phyloP scores from a whole-genome alignment of 441 rosid genomes.

The Mallotus japonicus region DNA sequence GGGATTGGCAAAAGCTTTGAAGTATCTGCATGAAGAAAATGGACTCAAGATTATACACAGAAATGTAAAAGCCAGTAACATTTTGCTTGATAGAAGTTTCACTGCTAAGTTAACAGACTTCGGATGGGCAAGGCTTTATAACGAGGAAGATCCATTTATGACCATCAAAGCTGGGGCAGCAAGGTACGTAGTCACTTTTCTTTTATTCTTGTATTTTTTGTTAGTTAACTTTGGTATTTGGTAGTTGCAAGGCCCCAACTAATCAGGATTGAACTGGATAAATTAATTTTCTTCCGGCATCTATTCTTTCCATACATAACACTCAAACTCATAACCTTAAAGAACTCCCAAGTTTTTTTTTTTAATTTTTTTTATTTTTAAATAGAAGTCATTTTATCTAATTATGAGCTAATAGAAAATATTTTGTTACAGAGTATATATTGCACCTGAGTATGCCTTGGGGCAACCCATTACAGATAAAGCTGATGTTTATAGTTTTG shows the following conservation, averaged over 20 bases:
- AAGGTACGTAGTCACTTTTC: background rate
- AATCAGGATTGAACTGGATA: no score
- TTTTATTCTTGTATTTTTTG: no score
- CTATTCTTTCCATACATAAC: no score
- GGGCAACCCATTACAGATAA: constrained; percentile 17
- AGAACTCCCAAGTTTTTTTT: no score
- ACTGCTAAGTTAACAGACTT: constrained; percentile 15
- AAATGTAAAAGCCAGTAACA: constrained; percentile 6
- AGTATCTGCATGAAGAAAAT: constrained; percentile 4
- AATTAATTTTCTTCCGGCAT: no score
- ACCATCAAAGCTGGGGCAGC: constrained; percentile 7
- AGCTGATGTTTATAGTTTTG: constrained; percentile 30
- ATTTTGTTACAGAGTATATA: constrained; percentile 12
- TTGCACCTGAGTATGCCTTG: constrained; percentile 33
- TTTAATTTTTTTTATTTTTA: no score
- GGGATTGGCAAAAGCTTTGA: constrained; percentile 16
- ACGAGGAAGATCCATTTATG: constrained; percentile 10
- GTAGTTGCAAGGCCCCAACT: no score
- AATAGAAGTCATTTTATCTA: no score
- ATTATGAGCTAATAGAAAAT: no score
- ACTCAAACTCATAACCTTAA: no score
- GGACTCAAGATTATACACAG: constrained; percentile 2
- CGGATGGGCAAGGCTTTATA: constrained; percentile 4
- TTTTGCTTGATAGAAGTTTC: constrained; percentile 2
- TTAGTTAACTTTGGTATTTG: background rate